Conservation (phyloP, 2,329 filamentous ascomycete genomes). For the Talaromyces sp. region DNA sequence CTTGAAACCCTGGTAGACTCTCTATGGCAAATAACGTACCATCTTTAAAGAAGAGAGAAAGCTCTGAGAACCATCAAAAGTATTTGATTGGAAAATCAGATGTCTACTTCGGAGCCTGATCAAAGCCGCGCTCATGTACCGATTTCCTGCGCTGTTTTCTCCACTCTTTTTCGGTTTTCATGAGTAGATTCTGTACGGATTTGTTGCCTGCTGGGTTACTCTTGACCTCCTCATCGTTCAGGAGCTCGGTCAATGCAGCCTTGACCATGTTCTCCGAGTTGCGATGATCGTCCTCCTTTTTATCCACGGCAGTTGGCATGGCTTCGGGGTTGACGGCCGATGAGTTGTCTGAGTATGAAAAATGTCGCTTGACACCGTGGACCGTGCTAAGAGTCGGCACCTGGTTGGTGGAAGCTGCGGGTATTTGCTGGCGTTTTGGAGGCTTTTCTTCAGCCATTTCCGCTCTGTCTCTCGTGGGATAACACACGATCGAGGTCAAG, state of each 20-base stretch:
- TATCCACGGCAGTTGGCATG: not conserved
- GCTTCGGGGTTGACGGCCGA: not conserved
- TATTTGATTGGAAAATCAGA: not conserved
- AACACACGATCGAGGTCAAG: not conserved
- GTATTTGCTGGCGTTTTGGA: not conserved
- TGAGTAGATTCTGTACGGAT: slow-evolving; percentile 57
- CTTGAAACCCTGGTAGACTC: not conserved
- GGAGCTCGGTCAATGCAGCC: slow-evolving; percentile 57
- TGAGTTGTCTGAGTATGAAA: slow-evolving; percentile 17
- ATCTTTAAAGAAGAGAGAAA: not conserved
- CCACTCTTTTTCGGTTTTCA: slow-evolving; percentile 60
- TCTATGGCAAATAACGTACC: not conserved
- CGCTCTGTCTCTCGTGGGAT: not conserved
- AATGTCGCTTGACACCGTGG: slow-evolving; percentile 16
- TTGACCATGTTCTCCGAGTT: slow-evolving; percentile 44
- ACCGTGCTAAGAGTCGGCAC: slow-evolving; percentile 19
- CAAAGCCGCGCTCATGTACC: not conserved
- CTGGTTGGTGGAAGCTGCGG: slow-evolving; percentile 20
- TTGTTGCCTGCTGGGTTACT: slow-evolving; percentile 51
- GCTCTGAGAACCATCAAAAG: too few species aligned
- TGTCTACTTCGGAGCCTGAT: not conserved
- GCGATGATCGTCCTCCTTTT: slow-evolving; percentile 3
- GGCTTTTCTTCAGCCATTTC: not conserved
- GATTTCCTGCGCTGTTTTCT: slow-evolving; percentile 21
- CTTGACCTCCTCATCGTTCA: slow-evolving; percentile 58